Evolutionary conservation across 495 filamentous ascomycete species (phyloP).

Genomic region (Parathielavia hyrcaniae): DNA sequence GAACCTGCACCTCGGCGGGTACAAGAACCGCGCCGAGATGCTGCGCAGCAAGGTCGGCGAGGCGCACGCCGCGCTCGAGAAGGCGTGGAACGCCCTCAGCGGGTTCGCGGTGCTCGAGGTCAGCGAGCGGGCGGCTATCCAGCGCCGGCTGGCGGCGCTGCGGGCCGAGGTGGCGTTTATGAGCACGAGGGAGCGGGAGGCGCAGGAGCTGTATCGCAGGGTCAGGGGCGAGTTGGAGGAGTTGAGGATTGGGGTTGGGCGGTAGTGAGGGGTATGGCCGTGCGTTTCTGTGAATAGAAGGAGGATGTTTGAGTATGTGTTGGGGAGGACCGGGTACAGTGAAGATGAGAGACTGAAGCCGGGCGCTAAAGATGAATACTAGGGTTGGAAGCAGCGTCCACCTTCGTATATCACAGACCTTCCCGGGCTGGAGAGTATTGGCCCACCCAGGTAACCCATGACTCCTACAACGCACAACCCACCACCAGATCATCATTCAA

Average conservation of each 20-base stretch:
- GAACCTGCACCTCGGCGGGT: slow-evolving; percentile 78
- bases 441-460: too few relatives aligned
- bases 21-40: slow-evolving; percentile 76
- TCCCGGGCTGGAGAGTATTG: too few relatives aligned
- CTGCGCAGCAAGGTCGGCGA: slow-evolving; percentile 76
- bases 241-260: slow-evolving; percentile 35
- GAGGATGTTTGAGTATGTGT: too few relatives aligned
- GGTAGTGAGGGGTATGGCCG: neutral
- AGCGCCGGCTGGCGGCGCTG: slow-evolving; percentile 64
- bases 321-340: too few relatives aligned
- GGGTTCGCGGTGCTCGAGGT: slow-evolving; percentile 70
- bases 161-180: slow-evolving; percentile 80
- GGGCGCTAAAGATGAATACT: too few relatives aligned
- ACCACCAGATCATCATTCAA: too few relatives aligned
- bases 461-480: too few relatives aligned
- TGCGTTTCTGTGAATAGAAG: neutral
- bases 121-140: slow-evolving; percentile 69
- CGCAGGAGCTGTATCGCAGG: slow-evolving; percentile 75
- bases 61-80: slow-evolving; percentile 67
- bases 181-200: slow-evolving; percentile 76
- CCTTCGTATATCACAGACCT: too few relatives aligned
- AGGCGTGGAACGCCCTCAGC: slow-evolving; percentile 63
- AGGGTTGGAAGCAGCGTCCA: too few relatives aligned
- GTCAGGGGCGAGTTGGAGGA: slow-evolving; percentile 71
- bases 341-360: too few relatives aligned